Percentiles rank a stretch among this genome's conserved stretches.
phyloP scores from a whole-genome alignment of 2,329 filamentous ascomycete species.

The Sarocladiaceae sp. region DNA sequence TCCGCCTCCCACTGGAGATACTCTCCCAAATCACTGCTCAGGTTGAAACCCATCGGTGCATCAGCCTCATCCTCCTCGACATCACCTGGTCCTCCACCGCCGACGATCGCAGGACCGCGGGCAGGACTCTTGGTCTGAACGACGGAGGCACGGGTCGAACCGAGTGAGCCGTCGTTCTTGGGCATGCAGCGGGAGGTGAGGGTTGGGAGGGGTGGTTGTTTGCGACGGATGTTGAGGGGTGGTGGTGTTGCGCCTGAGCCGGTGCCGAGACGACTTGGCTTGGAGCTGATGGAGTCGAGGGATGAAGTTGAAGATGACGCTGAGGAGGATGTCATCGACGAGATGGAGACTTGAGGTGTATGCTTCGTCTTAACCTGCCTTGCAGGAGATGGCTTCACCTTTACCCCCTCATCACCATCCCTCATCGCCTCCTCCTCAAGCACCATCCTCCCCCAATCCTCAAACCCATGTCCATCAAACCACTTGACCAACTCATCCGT shows the following conservation, averaged over 20 bases:
- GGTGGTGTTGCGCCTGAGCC: slow-evolving; percentile 3
- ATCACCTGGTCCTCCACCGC: slow-evolving; percentile 29
- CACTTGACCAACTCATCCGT: slow-evolving; percentile 42
- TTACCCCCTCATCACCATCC: background rate
- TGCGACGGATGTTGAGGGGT: background rate
- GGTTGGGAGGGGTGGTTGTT: background rate
- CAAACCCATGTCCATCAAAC: slow-evolving; percentile 48
- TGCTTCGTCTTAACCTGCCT: background rate
- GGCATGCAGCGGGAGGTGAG: background rate
- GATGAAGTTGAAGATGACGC: background rate
- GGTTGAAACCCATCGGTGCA: slow-evolving; percentile 58
- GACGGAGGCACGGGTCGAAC: background rate
- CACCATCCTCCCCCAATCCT: slow-evolving; percentile 36
- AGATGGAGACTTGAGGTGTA: background rate
- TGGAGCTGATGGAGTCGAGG: background rate
- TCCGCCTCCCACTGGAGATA: slow-evolving; percentile 55
- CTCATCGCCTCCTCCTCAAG: slow-evolving; percentile 14
- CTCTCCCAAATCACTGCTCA: slow-evolving; percentile 54
- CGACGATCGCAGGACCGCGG: slow-evolving; percentile 26
- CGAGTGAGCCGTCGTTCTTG: slow-evolving; percentile 2
- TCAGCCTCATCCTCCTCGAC: slow-evolving; percentile 26
- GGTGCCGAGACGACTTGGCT: background rate
- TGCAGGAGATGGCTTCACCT: background rate
- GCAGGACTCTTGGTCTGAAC: background rate
- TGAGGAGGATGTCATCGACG: background rate